Percentiles rank a stretch among this genome's conserved stretches.
phyloP scores from a whole-genome alignment of 805 yeast species.

The Yamadazyma sp. region DNA sequence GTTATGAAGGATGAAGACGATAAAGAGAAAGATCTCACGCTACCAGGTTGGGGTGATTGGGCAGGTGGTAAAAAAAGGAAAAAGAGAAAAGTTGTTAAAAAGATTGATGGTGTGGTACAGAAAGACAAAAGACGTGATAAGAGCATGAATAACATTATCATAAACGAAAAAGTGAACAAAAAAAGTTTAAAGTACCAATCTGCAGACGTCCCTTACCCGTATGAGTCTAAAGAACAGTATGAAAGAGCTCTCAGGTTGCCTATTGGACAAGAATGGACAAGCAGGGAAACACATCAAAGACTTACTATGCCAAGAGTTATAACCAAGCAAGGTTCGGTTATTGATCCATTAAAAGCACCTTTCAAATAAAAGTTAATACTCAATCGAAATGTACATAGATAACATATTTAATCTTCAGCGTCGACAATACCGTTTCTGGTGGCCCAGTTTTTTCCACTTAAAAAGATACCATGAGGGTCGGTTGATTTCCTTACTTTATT shows the following conservation, averaged over 20 bases:
- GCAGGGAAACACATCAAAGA: slow-evolving; percentile 82
- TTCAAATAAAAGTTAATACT: slow-evolving; percentile 46
- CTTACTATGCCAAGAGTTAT: slow-evolving; percentile 86
- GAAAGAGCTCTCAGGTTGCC: slow-evolving; percentile 94
- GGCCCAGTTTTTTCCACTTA: slow-evolving; percentile 80
- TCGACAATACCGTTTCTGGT: slow-evolving; percentile 74
- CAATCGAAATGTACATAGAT: slow-evolving; percentile 1
- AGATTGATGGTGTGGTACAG: slow-evolving; percentile 72
- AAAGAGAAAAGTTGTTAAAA: slow-evolving; percentile 64
- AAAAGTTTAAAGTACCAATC: slow-evolving; percentile 84
- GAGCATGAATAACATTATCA: slow-evolving; percentile 74
- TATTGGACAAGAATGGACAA: slow-evolving; percentile 95
- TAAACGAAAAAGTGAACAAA: slow-evolving; percentile 84
- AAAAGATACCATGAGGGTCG: slow-evolving; percentile 82
- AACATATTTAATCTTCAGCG: slow-evolving; percentile 14
- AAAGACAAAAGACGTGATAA: slow-evolving; percentile 77
- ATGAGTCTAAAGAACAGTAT: slow-evolving; percentile 89
- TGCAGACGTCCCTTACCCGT: slow-evolving; percentile 91
- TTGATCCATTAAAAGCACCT: slow-evolving; percentile 90
- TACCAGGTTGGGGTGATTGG: slow-evolving; percentile 99
- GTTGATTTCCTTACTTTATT: slow-evolving; percentile 60
- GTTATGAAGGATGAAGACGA: slow-evolving; percentile 78
- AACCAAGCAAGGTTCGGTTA: slow-evolving; percentile 83
- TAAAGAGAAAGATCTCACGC: slow-evolving; percentile 75
- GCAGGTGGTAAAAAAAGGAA: slow-evolving; percentile 59